Conservation (phyloP, 805 yeast species). For the Sugiyamaella marilandica region DNA sequence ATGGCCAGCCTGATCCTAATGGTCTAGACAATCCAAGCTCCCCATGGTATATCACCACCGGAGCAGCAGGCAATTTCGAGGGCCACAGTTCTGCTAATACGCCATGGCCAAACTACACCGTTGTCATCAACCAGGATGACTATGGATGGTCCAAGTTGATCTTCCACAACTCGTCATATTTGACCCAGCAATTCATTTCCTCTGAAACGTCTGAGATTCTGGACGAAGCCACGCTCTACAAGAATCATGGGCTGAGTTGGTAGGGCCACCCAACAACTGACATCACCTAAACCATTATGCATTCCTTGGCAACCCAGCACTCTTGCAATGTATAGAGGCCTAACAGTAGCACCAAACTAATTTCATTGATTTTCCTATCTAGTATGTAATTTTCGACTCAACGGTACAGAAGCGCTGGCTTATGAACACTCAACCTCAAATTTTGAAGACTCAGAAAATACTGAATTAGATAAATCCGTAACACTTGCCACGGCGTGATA, state of each 20-base stretch:
- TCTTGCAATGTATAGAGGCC: too few relatives aligned
- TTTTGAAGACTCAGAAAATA: too few relatives aligned
- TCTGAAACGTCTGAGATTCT: slow-evolving; percentile 23
- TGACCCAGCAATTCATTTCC: slow-evolving; percentile 28
- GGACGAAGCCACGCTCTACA: slow-evolving; percentile 28
- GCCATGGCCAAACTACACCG: slow-evolving; percentile 10
- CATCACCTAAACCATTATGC: too few relatives aligned
- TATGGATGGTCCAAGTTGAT: slow-evolving; percentile 29
- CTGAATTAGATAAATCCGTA: too few relatives aligned
- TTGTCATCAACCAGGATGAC: slow-evolving; percentile 4
- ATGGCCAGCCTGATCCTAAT: slow-evolving; percentile 26
- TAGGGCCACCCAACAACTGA: neutral
- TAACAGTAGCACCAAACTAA: too few relatives aligned
- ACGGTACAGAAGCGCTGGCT: too few relatives aligned
- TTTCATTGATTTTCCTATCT: too few relatives aligned
- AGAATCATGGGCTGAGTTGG: slow-evolving; percentile 17
- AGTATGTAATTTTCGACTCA: too few relatives aligned
- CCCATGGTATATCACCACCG: slow-evolving; percentile 30
- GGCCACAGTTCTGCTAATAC: slow-evolving; percentile 19
- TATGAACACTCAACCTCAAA: too few relatives aligned
- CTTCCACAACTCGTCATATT: slow-evolving; percentile 29
- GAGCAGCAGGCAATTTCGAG: slow-evolving; percentile 30
- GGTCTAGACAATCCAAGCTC: slow-evolving; percentile 28
- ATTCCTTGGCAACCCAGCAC: too few relatives aligned
- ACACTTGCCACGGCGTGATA: too few relatives aligned